A percentile compares a stretch with the other conserved stretches of the same genome.
Conservation (phyloP, 1,284 basidiomycete genomes). For the Trichosporon ovoides region DNA sequence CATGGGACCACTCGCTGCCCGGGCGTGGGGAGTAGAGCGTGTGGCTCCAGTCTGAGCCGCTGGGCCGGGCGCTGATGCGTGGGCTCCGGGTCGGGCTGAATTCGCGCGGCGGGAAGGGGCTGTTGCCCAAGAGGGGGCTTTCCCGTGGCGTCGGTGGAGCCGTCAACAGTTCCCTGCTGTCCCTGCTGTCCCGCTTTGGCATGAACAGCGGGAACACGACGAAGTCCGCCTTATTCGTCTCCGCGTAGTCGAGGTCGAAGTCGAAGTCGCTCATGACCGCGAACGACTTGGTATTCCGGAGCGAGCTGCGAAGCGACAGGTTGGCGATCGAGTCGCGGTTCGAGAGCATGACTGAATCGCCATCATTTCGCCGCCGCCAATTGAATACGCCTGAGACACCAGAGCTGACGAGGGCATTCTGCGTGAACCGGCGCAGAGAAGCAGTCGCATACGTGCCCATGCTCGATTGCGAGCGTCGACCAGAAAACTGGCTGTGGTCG, state of each 20-base stretch:
- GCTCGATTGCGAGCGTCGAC: not conserved
- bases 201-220: conserved; percentile 6
- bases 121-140: not conserved
- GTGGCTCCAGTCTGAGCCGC: not conserved
- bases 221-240: not conserved
- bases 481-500: too few species aligned
- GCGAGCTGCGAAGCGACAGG: not conserved
- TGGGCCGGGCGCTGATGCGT: not conserved
- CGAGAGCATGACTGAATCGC: not conserved
- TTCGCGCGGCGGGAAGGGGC: not conserved
- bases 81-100: not conserved
- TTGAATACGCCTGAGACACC: not conserved
- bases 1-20: not conserved
- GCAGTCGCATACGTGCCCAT: not conserved
- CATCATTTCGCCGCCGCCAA: not conserved
- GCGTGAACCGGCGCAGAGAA: not conserved
- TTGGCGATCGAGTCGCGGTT: not conserved
- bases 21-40: not conserved
- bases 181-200: not conserved
- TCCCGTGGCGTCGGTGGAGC: not conserved
- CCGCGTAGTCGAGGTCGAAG: not conserved
- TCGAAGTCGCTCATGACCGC: conserved; percentile 6
- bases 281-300: conserved; percentile 11
- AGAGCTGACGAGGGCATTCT: not conserved
- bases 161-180: not conserved